Evolutionary conservation across 2,329 filamentous ascomycete species (phyloP), one percentile per base, ranked within the genome.

Genomic region (Exophiala aquamarina): DNA sequence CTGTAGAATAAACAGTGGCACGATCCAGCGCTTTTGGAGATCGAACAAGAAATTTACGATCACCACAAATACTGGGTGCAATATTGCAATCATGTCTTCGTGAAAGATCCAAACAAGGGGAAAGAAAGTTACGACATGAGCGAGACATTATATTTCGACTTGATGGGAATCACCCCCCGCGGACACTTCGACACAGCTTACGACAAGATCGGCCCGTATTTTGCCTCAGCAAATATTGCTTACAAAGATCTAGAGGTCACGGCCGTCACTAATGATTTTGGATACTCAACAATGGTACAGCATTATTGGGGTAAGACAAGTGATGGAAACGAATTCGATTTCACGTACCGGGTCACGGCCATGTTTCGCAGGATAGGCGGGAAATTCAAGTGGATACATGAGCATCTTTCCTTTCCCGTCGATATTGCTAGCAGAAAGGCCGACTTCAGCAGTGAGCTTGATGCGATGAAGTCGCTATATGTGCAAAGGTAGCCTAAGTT

Each of bases 381-480:
- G 2, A 32, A 20, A 2, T 44, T 29, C 31, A 44, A 44, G 15
- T 44, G 36, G 35, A 19, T 44, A 21, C 41, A 44, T 23, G 41
- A 44, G 11, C 41, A 44, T 20, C 36, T 19, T 28, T 44, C 41
- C 3, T 44, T 44, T 18, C 41, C 41, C 3, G 11, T 18, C 2
- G 21, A 44, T n/a, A 44, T 44, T 29, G 41, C 41, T 5, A 44
- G 31, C n/a, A 18, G 23, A 32, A 44, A 44, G 41, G 3, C 41
- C 6, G 32, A 44, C 20, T 50, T 71, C 28, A 31, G 9, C n/a
- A 9, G 28, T 31, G 28, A n/a, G n/a, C n/a, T n/a, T n/a, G n/a
- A n/a, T n/a, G n/a, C n/a, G n/a, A n/a, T n/a, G n/a, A n/a, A n/a
- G n/a, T n/a, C n/a, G n/a, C n/a, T n/a, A n/a, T n/a, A n/a, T n/a